Percentiles rank a stretch among this genome's conserved stretches.
phyloP scores from a whole-genome alignment of 257 asterid genomes.

The Asclepias syriaca region DNA sequence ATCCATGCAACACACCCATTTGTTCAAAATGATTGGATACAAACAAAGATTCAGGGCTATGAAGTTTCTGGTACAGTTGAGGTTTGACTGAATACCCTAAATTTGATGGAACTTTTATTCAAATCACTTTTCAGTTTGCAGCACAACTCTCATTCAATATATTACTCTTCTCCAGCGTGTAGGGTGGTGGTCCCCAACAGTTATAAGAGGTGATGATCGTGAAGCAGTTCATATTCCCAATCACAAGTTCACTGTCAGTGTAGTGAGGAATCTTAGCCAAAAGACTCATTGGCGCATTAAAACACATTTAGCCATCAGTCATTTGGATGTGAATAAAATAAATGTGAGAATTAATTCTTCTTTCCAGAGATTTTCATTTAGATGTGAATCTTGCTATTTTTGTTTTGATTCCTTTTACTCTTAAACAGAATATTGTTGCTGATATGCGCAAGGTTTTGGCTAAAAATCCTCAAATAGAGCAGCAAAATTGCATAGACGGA shows the following conservation, averaged over 20 bases:
- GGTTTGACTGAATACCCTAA: conserved; percentile 37
- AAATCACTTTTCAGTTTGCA: neutral
- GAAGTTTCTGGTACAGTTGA: conserved; percentile 99
- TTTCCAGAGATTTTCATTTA: neutral
- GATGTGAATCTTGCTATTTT: neutral
- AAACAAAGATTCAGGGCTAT: conserved; percentile 91
- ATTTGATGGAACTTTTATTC: neutral
- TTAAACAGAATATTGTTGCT: conserved; percentile 25
- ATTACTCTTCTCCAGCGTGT: conserved; percentile 23
- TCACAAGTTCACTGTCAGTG: conserved; percentile 28
- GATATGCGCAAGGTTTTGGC: conserved; percentile 40
- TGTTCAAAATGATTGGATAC: conserved; percentile 91
- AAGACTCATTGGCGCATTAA: conserved; percentile 39
- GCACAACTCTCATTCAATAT: neutral
- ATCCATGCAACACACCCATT: conserved; percentile 94
- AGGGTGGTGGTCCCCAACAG: conserved; percentile 40
- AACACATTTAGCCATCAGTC: conserved; percentile 34
- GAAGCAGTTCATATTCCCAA: conserved; percentile 38
- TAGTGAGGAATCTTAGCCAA: conserved; percentile 32
- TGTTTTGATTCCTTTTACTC: neutral
- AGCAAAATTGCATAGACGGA: conserved; percentile 33
- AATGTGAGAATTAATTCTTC: conserved; percentile 18
- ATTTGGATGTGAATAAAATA: conserved; percentile 33
- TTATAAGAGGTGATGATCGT: conserved; percentile 39
- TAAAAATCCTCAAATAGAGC: conserved; percentile 33